These are phyloP conservation scores for Cordyceps fumosorosea DNA, from an alignment of 2,329 filamentous ascomycete species.

Conservation along the genomic window DNA sequence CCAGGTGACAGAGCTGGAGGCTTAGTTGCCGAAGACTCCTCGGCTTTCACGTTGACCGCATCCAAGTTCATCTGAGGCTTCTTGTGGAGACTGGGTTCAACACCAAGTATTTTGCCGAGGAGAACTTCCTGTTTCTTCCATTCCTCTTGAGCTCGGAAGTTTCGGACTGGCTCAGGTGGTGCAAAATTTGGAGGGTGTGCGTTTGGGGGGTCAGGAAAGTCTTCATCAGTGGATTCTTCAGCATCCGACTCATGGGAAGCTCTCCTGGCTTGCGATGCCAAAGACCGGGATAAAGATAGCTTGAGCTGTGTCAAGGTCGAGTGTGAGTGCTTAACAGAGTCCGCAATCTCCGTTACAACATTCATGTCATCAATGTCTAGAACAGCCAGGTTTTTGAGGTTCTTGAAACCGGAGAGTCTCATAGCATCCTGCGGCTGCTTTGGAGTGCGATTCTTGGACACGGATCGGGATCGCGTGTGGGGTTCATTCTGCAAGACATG, in stretches of 20 bases:
- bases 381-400: conserved; percentile 45
- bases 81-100: conserved; percentile 36
- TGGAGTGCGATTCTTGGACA: conserved; percentile 29
- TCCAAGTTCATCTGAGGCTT: conserved; percentile 23
- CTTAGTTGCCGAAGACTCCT: conserved; percentile 12
- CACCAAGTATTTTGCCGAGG: conserved; percentile 45
- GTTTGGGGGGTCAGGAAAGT: conserved; percentile 41
- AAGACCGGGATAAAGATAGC: conserved; percentile 50
- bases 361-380: conserved; percentile 56
- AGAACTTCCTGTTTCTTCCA: conserved; percentile 48
- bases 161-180: conserved; percentile 36
- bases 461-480: conserved; percentile 25
- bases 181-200: conserved; percentile 28
- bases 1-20: conserved; percentile 19
- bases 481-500: conserved; percentile 8
- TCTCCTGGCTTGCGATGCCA: conserved; percentile 38
- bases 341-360: conserved; percentile 47
- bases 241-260: conserved; percentile 32
- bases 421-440: conserved; percentile 38
- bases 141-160: conserved; percentile 45
- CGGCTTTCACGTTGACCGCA: conserved; percentile 13
- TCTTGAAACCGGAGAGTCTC: conserved; percentile 51
- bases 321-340: conserved; percentile 48
- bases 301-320: conserved; percentile 48
- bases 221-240: conserved; percentile 48